phyloP scores from a whole-genome alignment of 139 green algal genomes.

The Pycnococcus provasolii region DNA sequence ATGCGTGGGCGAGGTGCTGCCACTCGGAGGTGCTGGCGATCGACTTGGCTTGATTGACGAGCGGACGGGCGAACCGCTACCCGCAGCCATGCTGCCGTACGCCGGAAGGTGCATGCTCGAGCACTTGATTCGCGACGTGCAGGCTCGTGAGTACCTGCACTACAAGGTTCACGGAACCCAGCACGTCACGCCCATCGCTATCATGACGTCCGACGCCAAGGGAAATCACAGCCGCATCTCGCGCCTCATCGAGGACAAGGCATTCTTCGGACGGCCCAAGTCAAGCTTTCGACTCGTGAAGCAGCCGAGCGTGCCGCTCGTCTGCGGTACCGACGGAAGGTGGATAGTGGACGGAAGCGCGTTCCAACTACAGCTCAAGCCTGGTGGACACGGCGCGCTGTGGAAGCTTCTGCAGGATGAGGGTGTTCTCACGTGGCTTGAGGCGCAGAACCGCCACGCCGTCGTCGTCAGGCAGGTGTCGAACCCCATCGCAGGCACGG shows the following conservation, averaged over 20 bases:
- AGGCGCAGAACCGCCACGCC: slow-evolving; percentile 39
- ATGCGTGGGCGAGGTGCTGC: slow-evolving; percentile 83
- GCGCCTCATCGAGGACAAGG: slow-evolving; percentile 24
- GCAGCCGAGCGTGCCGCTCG: slow-evolving; percentile 89
- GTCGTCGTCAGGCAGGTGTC: slow-evolving; percentile 82
- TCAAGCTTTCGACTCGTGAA: slow-evolving; percentile 67
- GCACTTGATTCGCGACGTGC: slow-evolving; percentile 77
- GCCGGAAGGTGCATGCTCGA: slow-evolving; percentile 81
- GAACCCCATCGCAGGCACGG: slow-evolving; percentile 89
- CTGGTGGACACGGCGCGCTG: slow-evolving; percentile 91
- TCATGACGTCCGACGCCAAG: slow-evolving; percentile 97
- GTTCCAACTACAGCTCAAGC: slow-evolving; percentile 70
- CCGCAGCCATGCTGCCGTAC: slow-evolving; percentile 87
- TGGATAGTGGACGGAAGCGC: slow-evolving; percentile 58
- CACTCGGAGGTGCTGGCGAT: slow-evolving; percentile 86
- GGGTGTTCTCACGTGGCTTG: slow-evolving; percentile 40
- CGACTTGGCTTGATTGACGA: slow-evolving; percentile 75
- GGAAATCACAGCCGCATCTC: slow-evolving; percentile 75
- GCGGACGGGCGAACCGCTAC: slow-evolving; percentile 72
- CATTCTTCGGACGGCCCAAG: slow-evolving; percentile 71
- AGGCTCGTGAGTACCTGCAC: slow-evolving; percentile 88
- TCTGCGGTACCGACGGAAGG: slow-evolving; percentile 55
- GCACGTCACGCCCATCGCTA: slow-evolving; percentile 74
- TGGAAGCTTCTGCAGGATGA: slow-evolving; percentile 97
- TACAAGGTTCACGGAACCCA: slow-evolving; percentile 68